Evolutionary conservation across 345 rosid species (phyloP), one percentile per base, ranked within the genome.

Genomic region (Fremontodendron californicum): DNA sequence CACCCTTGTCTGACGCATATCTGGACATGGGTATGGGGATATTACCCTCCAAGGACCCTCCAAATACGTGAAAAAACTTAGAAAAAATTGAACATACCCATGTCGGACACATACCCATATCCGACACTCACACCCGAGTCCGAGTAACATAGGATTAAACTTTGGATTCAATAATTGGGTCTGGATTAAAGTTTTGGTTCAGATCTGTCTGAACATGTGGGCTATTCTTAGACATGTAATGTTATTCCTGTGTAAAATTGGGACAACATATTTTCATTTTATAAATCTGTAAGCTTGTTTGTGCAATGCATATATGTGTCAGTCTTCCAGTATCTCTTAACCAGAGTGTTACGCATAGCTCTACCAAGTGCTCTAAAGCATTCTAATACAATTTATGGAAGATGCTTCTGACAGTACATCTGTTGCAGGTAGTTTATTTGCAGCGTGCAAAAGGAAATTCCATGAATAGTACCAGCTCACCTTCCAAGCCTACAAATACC

Each of bases 371-470:
- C 67, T 42, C 27, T 69, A 11, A 35, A 64, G 60, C 43, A 29
- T 40, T 27, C 23, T 51, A 5, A 65, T 76, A 23, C 73, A 35
- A 55, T 29, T 64, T 80, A 43, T 19, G 40, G 16, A 15, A 51
- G 35, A 23, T 45, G 63, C 35, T 75, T 77, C 76, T 61, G 61
- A 79, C 40, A 12, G 40, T 74, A 51, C 57, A 8, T 77, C 68
- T 77, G 33, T 77, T 76, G 66, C 89, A 96, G 99, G 98, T 90
- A 42, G 99, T 89, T 25, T 91, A 87, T 81, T 79, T 92, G 86
- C 93, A 88, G 78, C 89, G 85, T 73, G 77, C 82, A 73, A 89
- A 87, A 85, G 89, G 87, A 86, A 89, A 63, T 73, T 83, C 92
- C 29, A 66, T 83, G 25, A 75, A 60, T 75, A 62, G 85, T 13